Conservation (phyloP, 2,329 filamentous ascomycete genomes). For the Cercospora sp. region DNA sequence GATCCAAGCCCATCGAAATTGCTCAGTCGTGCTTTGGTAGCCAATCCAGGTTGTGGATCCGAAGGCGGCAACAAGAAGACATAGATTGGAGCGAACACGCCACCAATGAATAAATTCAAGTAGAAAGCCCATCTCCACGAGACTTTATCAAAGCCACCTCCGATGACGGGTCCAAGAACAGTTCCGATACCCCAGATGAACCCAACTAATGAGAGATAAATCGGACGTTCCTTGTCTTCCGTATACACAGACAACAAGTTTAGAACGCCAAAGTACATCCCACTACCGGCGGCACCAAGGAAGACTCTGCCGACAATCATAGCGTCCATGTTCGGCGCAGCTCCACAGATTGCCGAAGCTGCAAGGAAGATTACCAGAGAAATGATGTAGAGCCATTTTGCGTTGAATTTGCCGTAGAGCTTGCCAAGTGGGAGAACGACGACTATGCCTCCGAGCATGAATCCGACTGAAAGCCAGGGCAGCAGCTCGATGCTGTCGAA, state of each 20-base stretch:
- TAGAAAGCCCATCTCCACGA: neutral
- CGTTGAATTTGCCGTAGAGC: conserved; percentile 34
- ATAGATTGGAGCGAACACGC: neutral
- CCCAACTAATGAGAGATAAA: neutral
- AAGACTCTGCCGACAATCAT: conserved; percentile 39
- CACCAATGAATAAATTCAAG: neutral
- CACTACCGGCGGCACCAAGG: conserved; percentile 41
- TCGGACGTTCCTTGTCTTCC: neutral
- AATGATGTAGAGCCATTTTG: conserved; percentile 35
- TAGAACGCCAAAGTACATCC: neutral
- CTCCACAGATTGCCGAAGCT: conserved; percentile 39
- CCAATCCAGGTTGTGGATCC: neutral
- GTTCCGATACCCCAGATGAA: neutral
- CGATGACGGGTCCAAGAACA: neutral
- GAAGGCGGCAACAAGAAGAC: neutral
- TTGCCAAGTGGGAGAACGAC: conserved; percentile 27
- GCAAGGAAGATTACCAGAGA: conserved; percentile 33
- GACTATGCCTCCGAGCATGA: conserved; percentile 32
- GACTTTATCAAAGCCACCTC: neutral
- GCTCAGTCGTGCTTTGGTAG: neutral
- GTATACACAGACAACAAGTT: neutral
- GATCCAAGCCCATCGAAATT: neutral
- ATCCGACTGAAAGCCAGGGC: conserved; percentile 38
- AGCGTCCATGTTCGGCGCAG: conserved; percentile 36
- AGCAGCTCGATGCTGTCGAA: conserved; percentile 20